These are phyloP conservation scores for Quercus tomentella DNA, from an alignment of 331 rosid species.

Conservation along the genomic window DNA sequence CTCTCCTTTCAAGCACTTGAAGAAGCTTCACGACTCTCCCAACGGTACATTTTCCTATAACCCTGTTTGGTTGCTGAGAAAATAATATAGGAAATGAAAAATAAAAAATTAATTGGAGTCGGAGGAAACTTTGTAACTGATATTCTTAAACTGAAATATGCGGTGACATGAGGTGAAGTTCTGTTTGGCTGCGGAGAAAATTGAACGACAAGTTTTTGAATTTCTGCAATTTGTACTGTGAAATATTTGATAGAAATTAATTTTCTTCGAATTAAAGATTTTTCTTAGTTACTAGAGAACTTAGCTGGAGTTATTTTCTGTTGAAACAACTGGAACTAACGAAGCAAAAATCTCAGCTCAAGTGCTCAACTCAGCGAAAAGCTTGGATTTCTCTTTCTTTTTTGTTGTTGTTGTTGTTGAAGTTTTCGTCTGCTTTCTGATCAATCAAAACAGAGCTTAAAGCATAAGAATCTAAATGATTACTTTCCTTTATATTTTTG, in stretches of 20 bases:
- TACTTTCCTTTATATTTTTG: background rate
- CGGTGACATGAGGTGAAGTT: background rate
- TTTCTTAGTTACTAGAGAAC: background rate
- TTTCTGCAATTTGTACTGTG: background rate
- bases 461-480: background rate
- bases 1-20: conserved; percentile 65
- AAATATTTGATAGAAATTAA: no score
- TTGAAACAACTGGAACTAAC: background rate
- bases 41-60: conserved; percentile 26
- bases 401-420: background rate
- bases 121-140: background rate
- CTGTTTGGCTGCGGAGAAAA: background rate
- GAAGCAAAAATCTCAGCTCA: background rate
- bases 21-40: conserved; percentile 22
- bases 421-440: background rate
- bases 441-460: background rate
- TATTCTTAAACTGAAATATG: background rate
- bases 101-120: background rate
- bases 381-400: background rate
- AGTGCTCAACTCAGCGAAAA: background rate
- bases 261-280: background rate
- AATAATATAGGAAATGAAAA: background rate
- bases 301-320: background rate
- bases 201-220: background rate
- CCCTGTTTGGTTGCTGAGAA: conserved; percentile 19